These are phyloP conservation scores for Parastagonospora avenae DNA, from an alignment of 2,329 filamentous ascomycete genomes.

Conservation along the genomic window DNA sequence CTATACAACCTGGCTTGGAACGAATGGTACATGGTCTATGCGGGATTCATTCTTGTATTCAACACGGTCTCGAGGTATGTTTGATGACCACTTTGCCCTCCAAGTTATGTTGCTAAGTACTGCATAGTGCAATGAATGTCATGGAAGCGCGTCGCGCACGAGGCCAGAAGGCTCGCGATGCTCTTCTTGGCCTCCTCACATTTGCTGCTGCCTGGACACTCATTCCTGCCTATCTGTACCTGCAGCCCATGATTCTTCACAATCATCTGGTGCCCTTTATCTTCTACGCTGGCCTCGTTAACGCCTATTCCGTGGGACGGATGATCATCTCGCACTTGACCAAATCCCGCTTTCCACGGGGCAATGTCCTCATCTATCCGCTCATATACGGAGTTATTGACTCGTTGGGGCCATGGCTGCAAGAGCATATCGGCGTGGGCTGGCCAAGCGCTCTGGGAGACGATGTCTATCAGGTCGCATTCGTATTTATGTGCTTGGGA, in stretches of 20 bases:
- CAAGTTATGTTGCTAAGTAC: slow-evolving; percentile 12
- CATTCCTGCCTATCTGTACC: slow-evolving; percentile 76
- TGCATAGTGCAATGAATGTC: slow-evolving; percentile 73
- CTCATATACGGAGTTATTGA: slow-evolving; percentile 80
- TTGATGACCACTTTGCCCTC: neutral
- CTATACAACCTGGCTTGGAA: slow-evolving; percentile 85
- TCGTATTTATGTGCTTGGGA: slow-evolving; percentile 87
- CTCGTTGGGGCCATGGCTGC: slow-evolving; percentile 72
- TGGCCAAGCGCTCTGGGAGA: slow-evolving; percentile 53
- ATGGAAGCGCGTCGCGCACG: slow-evolving; percentile 77
- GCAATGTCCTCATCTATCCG: slow-evolving; percentile 81
- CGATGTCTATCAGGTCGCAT: slow-evolving; percentile 86
- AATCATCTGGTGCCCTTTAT: slow-evolving; percentile 87
- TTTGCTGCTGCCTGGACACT: slow-evolving; percentile 80
- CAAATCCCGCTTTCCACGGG: slow-evolving; percentile 85
- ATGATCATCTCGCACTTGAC: slow-evolving; percentile 96
- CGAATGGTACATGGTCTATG: slow-evolving; percentile 91
- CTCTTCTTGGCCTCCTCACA: slow-evolving; percentile 82
- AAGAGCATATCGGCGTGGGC: slow-evolving; percentile 53
- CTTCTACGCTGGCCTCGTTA: slow-evolving; percentile 86
- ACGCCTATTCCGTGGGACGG: slow-evolving; percentile 92
- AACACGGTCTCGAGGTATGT: slow-evolving; percentile 75
- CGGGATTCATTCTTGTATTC: slow-evolving; percentile 77
- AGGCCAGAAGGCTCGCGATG: slow-evolving; percentile 72
- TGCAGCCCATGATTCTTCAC: slow-evolving; percentile 83